These are phyloP conservation scores for Hypoxylon fuscum DNA, from an alignment of 495 filamentous ascomycete species.

Conservation along the genomic window DNA sequence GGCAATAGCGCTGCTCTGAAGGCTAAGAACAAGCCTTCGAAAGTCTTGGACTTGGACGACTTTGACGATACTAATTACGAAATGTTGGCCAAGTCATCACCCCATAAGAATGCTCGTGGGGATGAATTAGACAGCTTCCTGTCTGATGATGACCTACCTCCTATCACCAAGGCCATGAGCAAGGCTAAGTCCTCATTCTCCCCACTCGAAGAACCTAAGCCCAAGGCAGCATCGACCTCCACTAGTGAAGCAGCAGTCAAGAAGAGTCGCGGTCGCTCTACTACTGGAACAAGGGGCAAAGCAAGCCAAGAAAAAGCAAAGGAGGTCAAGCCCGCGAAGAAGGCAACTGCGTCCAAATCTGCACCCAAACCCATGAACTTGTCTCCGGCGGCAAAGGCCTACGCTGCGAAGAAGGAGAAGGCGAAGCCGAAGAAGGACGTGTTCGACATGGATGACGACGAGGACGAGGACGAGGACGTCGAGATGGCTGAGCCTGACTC, in stretches of 20 bases:
- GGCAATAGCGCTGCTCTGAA: constrained; percentile 56
- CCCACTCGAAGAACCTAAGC: constrained; percentile 48
- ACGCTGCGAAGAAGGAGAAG: constrained; percentile 72
- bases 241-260: constrained; percentile 54
- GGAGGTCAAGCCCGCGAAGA: constrained; percentile 47
- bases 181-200: constrained; percentile 45
- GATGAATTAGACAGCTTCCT: constrained; percentile 69
- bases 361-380: constrained; percentile 51
- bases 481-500: constrained; percentile 52
- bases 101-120: constrained; percentile 61
- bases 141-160: constrained; percentile 64
- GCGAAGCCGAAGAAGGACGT: constrained; percentile 61
- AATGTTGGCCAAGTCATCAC: constrained; percentile 70
- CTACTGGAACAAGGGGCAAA: constrained; percentile 60
- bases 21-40: constrained; percentile 61
- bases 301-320: constrained; percentile 18
- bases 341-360: constrained; percentile 41
- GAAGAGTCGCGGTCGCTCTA: constrained; percentile 60
- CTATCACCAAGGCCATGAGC: constrained; percentile 51
- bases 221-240: constrained; percentile 47
- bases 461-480: constrained; percentile 46
- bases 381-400: constrained; percentile 83
- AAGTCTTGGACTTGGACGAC: constrained; percentile 65
- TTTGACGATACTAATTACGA: constrained; percentile 88
- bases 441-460: constrained; percentile 57